Percentiles rank a stretch among this genome's conserved stretches.
Conservation (phyloP, 2,329 filamentous ascomycete genomes). For the Thelonectria discophora region DNA sequence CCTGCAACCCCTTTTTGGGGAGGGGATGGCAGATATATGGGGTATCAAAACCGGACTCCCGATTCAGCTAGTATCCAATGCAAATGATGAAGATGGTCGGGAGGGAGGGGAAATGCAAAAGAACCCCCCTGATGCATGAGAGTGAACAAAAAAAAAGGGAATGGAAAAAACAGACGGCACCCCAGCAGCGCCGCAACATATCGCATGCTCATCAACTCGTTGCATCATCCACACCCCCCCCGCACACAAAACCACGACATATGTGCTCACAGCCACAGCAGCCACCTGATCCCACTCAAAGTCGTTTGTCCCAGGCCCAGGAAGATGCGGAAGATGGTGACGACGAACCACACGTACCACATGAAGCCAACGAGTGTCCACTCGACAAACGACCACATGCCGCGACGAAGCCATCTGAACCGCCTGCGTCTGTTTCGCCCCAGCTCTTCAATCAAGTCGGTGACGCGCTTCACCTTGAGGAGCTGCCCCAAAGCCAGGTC, state of each 20-base stretch:
- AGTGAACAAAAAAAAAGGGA: background rate
- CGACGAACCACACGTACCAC: slow-evolving; percentile 94
- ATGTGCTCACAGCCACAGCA: slow-evolving; percentile 74
- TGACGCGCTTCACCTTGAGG: slow-evolving; percentile 80
- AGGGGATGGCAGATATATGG: slow-evolving; percentile 18
- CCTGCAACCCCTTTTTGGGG: background rate
- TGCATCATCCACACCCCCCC: slow-evolving; percentile 7
- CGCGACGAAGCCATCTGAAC: slow-evolving; percentile 77
- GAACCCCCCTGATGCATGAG: background rate
- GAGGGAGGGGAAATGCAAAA: background rate
- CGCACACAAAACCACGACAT: background rate
- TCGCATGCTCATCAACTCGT: slow-evolving; percentile 19
- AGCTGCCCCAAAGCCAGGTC: slow-evolving; percentile 81
- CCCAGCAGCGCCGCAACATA: slow-evolving; percentile 9
- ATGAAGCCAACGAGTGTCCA: slow-evolving; percentile 88
- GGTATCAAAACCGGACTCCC: slow-evolving; percentile 40
- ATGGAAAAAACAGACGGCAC: background rate
- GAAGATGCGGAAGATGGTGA: slow-evolving; percentile 76
- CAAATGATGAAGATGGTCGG: slow-evolving; percentile 6
- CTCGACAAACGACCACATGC: slow-evolving; percentile 84
- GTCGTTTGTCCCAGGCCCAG: slow-evolving; percentile 69
- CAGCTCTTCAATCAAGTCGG: slow-evolving; percentile 81
- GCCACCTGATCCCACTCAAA: slow-evolving; percentile 74
- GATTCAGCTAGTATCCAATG: slow-evolving; percentile 23
- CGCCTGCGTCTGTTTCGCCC: slow-evolving; percentile 72